Conservation (phyloP, 2,329 filamentous ascomycete genomes). For the Aspergillus novoparasiticus region DNA sequence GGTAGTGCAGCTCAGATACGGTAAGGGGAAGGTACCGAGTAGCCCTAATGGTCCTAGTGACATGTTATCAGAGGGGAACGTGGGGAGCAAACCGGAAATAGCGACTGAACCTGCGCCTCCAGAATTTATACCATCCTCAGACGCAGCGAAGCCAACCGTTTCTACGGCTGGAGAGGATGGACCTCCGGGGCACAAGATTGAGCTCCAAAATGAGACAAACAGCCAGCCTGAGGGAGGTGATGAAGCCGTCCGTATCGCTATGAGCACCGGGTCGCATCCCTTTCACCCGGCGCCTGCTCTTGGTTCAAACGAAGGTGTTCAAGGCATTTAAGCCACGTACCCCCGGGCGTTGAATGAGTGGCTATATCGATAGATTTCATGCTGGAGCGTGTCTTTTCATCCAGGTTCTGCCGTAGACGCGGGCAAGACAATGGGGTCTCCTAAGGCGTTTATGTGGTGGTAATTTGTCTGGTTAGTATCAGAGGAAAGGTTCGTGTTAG, state of each 20-base stretch:
- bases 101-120: constrained; percentile 10
- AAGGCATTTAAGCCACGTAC: background rate
- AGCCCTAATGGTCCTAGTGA: constrained; percentile 21
- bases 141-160: constrained; percentile 3
- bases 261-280: background rate
- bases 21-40: constrained; percentile 31
- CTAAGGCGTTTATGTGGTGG: constrained; percentile 9
- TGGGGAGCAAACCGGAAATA: constrained; percentile 18
- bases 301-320: background rate
- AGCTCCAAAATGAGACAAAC: constrained; percentile 1
- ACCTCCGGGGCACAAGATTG: background rate
- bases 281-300: background rate
- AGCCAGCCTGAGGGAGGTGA: background rate
- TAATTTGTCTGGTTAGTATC: background rate
- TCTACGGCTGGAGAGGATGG: background rate
- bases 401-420: constrained; percentile 4
- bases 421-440: constrained; percentile 5
- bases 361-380: constrained; percentile 6
- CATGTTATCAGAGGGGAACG: constrained; percentile 13
- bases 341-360: background rate
- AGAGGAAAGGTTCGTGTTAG: background rate
- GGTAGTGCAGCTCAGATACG: constrained; percentile 69
- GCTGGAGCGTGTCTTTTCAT: constrained; percentile 8
- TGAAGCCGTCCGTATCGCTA: background rate
- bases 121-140: background rate